phyloP scores from a whole-genome alignment of 768 basidiomycete species.

The Psilocybe subaeruginosa region DNA sequence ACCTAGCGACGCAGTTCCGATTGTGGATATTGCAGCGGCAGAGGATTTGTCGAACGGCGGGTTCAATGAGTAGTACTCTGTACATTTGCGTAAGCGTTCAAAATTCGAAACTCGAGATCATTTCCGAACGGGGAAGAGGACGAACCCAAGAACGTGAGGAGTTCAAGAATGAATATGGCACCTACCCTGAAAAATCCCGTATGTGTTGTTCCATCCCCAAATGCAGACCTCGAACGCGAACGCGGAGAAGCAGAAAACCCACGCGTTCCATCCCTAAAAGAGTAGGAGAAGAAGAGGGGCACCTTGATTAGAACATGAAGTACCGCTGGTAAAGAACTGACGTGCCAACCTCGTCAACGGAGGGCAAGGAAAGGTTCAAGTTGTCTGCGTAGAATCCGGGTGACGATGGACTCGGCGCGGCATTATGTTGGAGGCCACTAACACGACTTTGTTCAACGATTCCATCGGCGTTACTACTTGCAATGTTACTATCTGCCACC shows the following conservation, averaged over 20 bases:
- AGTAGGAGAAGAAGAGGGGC: neutral
- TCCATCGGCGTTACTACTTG: neutral
- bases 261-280: neutral
- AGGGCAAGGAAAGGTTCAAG: neutral
- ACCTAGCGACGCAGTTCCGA: conserved; percentile 7
- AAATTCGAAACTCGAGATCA: neutral
- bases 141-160: neutral
- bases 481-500: neutral
- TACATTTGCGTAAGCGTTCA: neutral
- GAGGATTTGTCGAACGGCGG: conserved; percentile 7
- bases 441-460: no score
- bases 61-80: conserved; percentile 8
- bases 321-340: no score
- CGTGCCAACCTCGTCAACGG: neutral
- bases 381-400: neutral
- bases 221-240: conserved; percentile 1
- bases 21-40: conserved; percentile 1
- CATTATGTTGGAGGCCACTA: no score
- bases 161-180: neutral
- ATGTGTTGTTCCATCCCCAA: conserved; percentile 11
- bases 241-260: conserved; percentile 3
- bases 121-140: neutral
- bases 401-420: no score
- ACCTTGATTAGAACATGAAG: no score
- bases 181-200: conserved; percentile 7